phyloP scores from a whole-genome alignment of 306 rosid species.

The Medicago ruthenica region DNA sequence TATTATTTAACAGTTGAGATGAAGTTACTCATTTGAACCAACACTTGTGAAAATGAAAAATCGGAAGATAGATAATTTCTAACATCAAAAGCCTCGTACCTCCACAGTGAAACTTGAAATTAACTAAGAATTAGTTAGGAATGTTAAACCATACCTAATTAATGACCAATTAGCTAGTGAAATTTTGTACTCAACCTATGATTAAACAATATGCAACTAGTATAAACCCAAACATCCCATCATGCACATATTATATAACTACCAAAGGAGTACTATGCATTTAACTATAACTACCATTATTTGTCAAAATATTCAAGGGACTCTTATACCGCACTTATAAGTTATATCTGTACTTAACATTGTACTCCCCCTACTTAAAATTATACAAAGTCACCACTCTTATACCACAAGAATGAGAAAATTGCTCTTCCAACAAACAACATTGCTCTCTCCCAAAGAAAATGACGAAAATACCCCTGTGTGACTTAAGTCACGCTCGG shows the following conservation, averaged over 20 bases:
- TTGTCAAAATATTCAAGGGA: slow-evolving; percentile 46
- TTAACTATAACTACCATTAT: slow-evolving; percentile 40
- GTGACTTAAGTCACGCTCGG: too few species aligned
- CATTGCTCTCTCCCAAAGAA: too few species aligned
- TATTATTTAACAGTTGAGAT: too few species aligned
- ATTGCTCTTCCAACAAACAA: too few species aligned
- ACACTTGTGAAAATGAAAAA: neutral
- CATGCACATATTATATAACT: too few species aligned
- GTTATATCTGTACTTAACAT: too few species aligned
- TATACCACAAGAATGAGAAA: too few species aligned
- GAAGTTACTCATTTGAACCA: neutral
- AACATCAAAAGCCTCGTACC: neutral
- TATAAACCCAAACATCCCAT: neutral
- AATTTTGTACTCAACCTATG: neutral
- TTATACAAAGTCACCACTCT: too few species aligned
- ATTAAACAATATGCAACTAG: neutral
- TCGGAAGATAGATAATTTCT: neutral
- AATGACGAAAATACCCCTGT: too few species aligned
- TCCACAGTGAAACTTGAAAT: neutral
- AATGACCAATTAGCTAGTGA: neutral
- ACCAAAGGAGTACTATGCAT: too few species aligned
- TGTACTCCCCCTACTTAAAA: too few species aligned
- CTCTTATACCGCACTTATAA: too few species aligned
- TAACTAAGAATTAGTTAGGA: neutral
- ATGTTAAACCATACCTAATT: neutral